Evolutionary conservation across 257 asterid genomes (phyloP), one percentile per base, ranked within the genome.

Genomic region (Dorcoceras hygrometricum): DNA sequence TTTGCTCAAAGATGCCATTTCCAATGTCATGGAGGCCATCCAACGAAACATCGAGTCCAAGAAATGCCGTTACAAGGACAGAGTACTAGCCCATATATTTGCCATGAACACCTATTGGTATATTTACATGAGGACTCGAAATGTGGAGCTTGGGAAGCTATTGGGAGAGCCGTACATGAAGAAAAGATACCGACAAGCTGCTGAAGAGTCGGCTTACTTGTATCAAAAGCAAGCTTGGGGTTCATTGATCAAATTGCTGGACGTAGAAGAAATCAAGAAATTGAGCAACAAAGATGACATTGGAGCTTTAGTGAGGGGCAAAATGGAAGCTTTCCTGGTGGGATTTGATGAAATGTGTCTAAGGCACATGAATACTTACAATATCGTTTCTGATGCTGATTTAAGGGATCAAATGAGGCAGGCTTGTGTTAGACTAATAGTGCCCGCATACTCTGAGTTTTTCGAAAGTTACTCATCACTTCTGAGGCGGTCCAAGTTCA

Each of bases 181-280:
- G 71, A 81, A 69, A 63, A 81, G 81, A 63, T 90, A 81, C 78
- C 72, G 93, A 62, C 28, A 73, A 1, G 82, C 74, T 0, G 97
- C 96, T 0, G 96, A 90, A 59, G 96, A 90, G 54, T 76, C 96
- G 0, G 97, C 97, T 0, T 86, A 88, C 51, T 20, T 79, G 62
- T 90, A 90, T 34, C 97, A 90, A 57, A 88, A 81, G 70, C 92
- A 82, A 27, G 87, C 92, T 1, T 90, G 97, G 96, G 90, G 97
- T 1, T 24, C 76, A 54, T 60, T 88, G 5, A 82, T 80, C 16
- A 86, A 65, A 43, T 18, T 83, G 39, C 68, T 90, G 3, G 90
- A 86, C 10, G 73, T 54, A 65, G 89, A 79, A 39, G 88, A 73
- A 14, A 22, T 76, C 19, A 74, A 62, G 5, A 70, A 73, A 57